Conservation (phyloP, 768 basidiomycete genomes). For the Trametes cubensis region DNA sequence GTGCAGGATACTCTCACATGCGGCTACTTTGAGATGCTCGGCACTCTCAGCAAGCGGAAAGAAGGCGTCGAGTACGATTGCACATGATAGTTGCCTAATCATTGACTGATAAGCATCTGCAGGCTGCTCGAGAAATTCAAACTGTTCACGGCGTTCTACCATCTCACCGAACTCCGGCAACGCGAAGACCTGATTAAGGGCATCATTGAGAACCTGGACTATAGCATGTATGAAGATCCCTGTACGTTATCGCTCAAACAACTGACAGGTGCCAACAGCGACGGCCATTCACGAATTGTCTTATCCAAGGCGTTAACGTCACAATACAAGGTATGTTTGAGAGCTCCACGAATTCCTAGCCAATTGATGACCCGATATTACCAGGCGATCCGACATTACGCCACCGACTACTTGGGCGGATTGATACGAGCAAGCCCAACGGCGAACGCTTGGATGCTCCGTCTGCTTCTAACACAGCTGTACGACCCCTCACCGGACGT, state of each 20-base stretch:
- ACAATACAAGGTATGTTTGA: conserved; percentile 67
- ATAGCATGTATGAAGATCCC: conserved; percentile 66
- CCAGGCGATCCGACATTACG: conserved; percentile 59
- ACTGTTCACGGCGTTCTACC: conserved; percentile 95
- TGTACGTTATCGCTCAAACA: too few relatives aligned
- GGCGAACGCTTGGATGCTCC: conserved; percentile 85
- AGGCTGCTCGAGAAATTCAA: conserved; percentile 91
- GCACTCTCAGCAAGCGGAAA: conserved; percentile 81
- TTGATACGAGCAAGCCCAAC: conserved; percentile 67
- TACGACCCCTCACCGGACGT: conserved; percentile 93
- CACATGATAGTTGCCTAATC: conserved; percentile 8
- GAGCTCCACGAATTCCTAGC: too few relatives aligned
- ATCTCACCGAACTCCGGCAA: conserved; percentile 86
- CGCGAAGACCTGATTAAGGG: conserved; percentile 91
- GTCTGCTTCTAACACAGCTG: conserved; percentile 90
- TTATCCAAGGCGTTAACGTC: conserved; percentile 94
- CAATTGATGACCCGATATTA: conserved; percentile 54
- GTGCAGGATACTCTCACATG: conserved; percentile 82
- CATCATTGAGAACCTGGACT: conserved; percentile 91
- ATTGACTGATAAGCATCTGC: not conserved
- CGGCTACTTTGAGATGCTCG: conserved; percentile 96
- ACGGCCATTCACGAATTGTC: conserved; percentile 92
- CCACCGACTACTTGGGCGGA: conserved; percentile 84
- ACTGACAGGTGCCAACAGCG: conserved; percentile 48
- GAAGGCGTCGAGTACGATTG: conserved; percentile 84